phyloP scores from a whole-genome alignment of 257 asterid genomes.

The Nyctanthes arbortristis region DNA sequence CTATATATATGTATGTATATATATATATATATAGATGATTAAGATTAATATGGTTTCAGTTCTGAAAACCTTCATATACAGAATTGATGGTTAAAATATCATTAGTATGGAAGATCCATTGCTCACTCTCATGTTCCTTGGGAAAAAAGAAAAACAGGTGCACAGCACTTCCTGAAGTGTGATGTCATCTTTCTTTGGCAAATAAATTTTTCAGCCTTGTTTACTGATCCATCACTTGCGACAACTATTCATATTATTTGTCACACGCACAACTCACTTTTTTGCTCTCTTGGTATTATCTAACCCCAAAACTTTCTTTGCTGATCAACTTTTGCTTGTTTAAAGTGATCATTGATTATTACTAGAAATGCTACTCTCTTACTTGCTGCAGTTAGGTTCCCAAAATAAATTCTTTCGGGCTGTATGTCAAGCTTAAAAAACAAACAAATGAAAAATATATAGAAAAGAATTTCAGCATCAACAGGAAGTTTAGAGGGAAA shows the following conservation, averaged over 20 bases:
- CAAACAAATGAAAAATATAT: neutral
- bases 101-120: neutral
- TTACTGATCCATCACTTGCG: neutral
- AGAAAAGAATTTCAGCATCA: too few species aligned
- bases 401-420: constrained; percentile 9
- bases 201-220: constrained; percentile 1
- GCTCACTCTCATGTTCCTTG: neutral
- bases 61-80: neutral
- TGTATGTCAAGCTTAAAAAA: constrained; percentile 14
- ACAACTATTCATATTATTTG: neutral
- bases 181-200: neutral
- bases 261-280: neutral
- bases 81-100: neutral
- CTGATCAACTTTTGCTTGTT: constrained; percentile 15
- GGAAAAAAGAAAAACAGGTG: neutral
- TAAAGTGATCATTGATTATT: constrained; percentile 16
- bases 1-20: too few species aligned
- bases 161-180: neutral
- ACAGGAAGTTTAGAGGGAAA: neutral
- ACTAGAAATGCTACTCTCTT: constrained; percentile 6
- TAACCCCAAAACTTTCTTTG: too few species aligned
- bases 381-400: constrained; percentile 9
- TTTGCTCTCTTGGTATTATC: constrained; percentile 13
- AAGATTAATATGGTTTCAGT: neutral
- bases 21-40: neutral